A percentile compares a stretch with the other conserved stretches of the same genome.
These are phyloP conservation scores for Tripterygium wilfordii DNA, from an alignment of 177 flowering plant genomes.

Conservation along the genomic window DNA sequence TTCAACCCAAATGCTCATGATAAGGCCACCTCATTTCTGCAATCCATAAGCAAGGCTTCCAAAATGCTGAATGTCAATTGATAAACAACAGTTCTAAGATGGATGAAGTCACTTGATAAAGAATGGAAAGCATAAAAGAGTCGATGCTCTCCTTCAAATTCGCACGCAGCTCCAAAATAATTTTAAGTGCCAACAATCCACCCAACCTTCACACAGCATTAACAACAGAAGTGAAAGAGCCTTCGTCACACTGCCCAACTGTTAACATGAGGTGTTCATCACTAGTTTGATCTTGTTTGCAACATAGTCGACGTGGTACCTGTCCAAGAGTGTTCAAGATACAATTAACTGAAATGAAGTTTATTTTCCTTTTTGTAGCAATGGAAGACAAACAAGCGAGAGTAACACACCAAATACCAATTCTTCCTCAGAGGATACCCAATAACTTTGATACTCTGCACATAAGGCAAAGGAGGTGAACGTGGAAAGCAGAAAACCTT, in stretches of 20 bases:
- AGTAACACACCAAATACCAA: slow-evolving; percentile 59
- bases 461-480: slow-evolving; percentile 31
- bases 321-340: slow-evolving; percentile 12
- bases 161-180: too few species aligned
- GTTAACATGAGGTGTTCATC: slow-evolving; percentile 28
- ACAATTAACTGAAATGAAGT: too few species aligned
- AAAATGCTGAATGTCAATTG: slow-evolving; percentile 4
- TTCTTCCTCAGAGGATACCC: slow-evolving; percentile 38
- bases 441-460: slow-evolving; percentile 35
- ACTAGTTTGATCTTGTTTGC: slow-evolving; percentile 31
- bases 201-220: slow-evolving; percentile 2
- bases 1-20: slow-evolving; percentile 6
- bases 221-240: slow-evolving; percentile 20
- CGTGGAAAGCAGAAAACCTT: slow-evolving; percentile 55
- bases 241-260: slow-evolving; percentile 46
- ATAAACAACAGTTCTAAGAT: not conserved
- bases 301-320: slow-evolving; percentile 54
- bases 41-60: not conserved
- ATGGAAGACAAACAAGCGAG: too few species aligned
- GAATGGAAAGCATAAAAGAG: not conserved
- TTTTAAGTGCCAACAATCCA: too few species aligned
- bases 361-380: too few species aligned
- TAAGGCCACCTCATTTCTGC: slow-evolving; percentile 1
- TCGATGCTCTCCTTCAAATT: not conserved
- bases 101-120: too few species aligned